Conservation (phyloP, 345 rosid genomes). For the Lepidium sativum region DNA sequence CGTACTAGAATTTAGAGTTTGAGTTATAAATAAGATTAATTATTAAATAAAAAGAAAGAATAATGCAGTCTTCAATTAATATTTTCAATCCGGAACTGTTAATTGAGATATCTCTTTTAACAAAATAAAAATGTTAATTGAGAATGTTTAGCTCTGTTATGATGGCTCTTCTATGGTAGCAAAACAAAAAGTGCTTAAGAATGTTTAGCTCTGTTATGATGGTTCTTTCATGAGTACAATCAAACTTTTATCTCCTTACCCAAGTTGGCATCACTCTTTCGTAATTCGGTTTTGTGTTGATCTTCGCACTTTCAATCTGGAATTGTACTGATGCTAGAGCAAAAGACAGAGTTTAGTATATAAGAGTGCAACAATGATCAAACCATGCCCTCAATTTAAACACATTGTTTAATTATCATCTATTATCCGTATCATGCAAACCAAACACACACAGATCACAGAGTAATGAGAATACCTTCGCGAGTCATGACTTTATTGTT, state of each 20-base stretch:
- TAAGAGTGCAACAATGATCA: neutral
- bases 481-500: neutral
- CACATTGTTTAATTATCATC: neutral
- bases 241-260: slow-evolving; percentile 5
- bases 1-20: no score
- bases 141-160: neutral
- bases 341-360: neutral
- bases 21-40: no score
- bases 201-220: neutral
- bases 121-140: no score
- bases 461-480: slow-evolving; percentile 9
- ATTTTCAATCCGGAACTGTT: no score
- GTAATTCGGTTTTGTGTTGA: neutral
- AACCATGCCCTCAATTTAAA: neutral
- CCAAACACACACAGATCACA: neutral
- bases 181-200: no score
- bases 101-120: no score
- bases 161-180: neutral
- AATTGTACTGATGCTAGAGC: slow-evolving; percentile 6
- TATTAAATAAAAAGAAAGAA: no score
- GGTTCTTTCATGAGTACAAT: neutral
- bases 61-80: no score
- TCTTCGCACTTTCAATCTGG: neutral
- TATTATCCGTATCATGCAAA: neutral
- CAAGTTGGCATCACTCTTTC: neutral